Evolutionary conservation across 2,329 filamentous ascomycete species (phyloP).

Genomic region (Phaeosphaeria sp.): DNA sequence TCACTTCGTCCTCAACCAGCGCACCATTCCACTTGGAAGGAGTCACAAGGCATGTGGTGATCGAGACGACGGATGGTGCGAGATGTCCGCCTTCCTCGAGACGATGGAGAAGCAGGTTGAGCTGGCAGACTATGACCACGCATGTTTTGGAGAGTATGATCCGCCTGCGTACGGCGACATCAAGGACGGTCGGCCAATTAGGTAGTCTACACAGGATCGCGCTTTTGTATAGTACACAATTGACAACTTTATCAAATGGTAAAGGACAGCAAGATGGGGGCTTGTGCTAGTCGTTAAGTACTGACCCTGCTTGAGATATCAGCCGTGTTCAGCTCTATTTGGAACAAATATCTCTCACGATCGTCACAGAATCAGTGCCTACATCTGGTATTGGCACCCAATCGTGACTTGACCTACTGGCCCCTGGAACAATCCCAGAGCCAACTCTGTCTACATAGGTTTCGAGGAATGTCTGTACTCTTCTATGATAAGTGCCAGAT

Average conservation of each 20-base stretch:
- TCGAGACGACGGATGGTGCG: conserved; percentile 78
- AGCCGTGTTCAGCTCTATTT: background rate
- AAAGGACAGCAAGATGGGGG: background rate
- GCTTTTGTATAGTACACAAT: background rate
- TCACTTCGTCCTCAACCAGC: conserved; percentile 76
- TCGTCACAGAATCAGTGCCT: background rate
- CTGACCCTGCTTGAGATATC: background rate
- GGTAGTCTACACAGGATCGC: background rate
- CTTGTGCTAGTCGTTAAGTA: background rate
- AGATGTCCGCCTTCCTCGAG: conserved; percentile 70
- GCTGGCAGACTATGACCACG: conserved; percentile 67
- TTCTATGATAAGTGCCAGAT: background rate
- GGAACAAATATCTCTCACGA: background rate
- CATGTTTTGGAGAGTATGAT: conserved; percentile 68
- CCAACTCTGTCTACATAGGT: background rate
- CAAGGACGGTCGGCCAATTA: conserved; percentile 56
- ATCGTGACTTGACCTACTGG: background rate
- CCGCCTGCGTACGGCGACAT: conserved; percentile 57
- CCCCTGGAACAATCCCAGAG: background rate
- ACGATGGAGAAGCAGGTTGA: conserved; percentile 66
- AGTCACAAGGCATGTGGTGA: conserved; percentile 71
- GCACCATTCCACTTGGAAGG: conserved; percentile 71
- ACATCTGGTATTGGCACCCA: background rate
- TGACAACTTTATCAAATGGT: no score
- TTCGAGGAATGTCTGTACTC: background rate